phyloP scores from a whole-genome alignment of 176 grass and related monocot genomes.

The Secale cereale region DNA sequence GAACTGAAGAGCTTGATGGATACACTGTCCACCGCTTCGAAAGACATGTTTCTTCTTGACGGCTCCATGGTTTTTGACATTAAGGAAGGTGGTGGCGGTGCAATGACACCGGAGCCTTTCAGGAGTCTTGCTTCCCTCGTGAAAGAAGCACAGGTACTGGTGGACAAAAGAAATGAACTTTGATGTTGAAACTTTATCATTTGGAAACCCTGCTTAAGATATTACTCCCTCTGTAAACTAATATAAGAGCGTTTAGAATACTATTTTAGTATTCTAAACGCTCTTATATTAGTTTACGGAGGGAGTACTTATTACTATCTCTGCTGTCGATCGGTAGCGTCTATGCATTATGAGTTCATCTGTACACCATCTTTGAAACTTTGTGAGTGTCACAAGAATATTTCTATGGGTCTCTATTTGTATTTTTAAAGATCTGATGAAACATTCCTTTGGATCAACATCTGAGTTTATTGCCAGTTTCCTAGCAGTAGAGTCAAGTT shows the following conservation, averaged over 20 bases:
- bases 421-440: too few species aligned
- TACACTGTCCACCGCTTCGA: not conserved
- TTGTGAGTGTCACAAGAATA: not conserved
- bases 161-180: not conserved
- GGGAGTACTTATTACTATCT: too few species aligned
- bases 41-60: not conserved
- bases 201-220: fast-evolving
- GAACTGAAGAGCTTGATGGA: not conserved
- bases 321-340: fast-evolving
- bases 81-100: fast-evolving
- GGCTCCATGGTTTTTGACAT: conserved; percentile 11
- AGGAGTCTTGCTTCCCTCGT: not conserved
- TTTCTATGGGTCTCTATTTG: too few species aligned
- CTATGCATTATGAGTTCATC: not conserved
- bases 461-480: too few species aligned
- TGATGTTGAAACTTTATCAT: not conserved
- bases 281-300: too few species aligned
- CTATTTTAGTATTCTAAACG: too few species aligned
- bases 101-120: not conserved
- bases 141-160: not conserved
- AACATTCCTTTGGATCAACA: too few species aligned
- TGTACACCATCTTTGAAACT: conserved; percentile 8
- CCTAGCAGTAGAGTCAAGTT: too few species aligned
- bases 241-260: too few species aligned
- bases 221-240: too few species aligned